A percentile compares a stretch with the other conserved stretches of the same genome.
Evolutionary conservation across 2,329 filamentous ascomycete species (phyloP).

Genomic region (Penicillium sp.): DNA sequence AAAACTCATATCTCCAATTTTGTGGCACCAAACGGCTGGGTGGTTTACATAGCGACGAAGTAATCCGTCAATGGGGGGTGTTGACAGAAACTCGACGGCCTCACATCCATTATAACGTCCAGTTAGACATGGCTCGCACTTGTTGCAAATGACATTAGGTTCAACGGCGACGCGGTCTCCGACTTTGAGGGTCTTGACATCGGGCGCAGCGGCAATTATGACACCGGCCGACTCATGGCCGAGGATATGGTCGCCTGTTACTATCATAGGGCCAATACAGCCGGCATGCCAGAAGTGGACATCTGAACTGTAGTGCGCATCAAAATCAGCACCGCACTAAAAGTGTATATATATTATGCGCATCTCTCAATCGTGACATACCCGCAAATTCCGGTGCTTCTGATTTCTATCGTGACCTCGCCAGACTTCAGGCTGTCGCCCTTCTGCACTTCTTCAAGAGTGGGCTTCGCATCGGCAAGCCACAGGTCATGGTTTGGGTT

Average conservation of each 20-base stretch:
- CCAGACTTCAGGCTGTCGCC: constrained; percentile 68
- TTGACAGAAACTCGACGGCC: constrained; percentile 79
- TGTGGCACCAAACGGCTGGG: constrained; percentile 91
- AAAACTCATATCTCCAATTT: constrained; percentile 86
- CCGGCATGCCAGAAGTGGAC: constrained; percentile 97
- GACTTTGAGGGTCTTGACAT: constrained; percentile 70
- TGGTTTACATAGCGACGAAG: constrained; percentile 92
- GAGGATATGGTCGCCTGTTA: constrained; percentile 81
- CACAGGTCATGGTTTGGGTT: constrained; percentile 90
- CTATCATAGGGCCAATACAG: constrained; percentile 94
- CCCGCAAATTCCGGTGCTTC: constrained; percentile 96
- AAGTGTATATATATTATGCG: background rate
- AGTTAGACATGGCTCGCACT: constrained; percentile 85
- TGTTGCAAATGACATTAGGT: constrained; percentile 87
- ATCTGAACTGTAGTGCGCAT: constrained; percentile 62
- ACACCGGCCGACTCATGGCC: constrained; percentile 84
- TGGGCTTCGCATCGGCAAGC: constrained; percentile 75
- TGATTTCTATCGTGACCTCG: constrained; percentile 82
- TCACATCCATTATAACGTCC: constrained; percentile 96
- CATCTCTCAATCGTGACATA: constrained; percentile 51
- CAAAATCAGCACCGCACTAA: background rate
- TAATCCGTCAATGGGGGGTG: constrained; percentile 81
- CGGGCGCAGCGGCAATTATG: constrained; percentile 68
- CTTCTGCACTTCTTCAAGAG: constrained; percentile 67
- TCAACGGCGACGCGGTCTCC: constrained; percentile 93